Percentiles rank a stretch among this genome's conserved stretches.
Conservation (phyloP, 2,329 filamentous ascomycete genomes). For the Aureobasidium musti region DNA sequence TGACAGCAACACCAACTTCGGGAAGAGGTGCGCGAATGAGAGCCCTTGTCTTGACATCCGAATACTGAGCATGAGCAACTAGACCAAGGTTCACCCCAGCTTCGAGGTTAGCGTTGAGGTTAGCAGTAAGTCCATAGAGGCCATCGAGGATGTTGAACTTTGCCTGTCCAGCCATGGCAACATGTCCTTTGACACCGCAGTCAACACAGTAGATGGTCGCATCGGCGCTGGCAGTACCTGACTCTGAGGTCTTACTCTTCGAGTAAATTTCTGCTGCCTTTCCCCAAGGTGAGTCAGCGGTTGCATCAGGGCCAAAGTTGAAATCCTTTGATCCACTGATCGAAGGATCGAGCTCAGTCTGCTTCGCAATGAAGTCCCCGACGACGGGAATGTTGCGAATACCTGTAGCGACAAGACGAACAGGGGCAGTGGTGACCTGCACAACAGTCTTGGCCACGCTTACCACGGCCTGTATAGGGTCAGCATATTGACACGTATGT, state of each 20-base stretch:
- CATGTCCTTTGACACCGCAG: constrained; percentile 18
- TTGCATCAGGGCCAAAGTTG: constrained; percentile 16
- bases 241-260: constrained; percentile 5
- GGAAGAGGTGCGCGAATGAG: not conserved
- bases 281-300: constrained; percentile 22
- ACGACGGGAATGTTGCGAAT: constrained; percentile 9
- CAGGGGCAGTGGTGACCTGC: not conserved
- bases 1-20: constrained; percentile 17
- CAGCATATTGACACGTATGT: not conserved
- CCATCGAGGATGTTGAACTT: constrained; percentile 21
- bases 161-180: constrained; percentile 17
- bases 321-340: constrained; percentile 2
- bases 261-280: constrained; percentile 16
- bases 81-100: constrained; percentile 21
- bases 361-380: constrained; percentile 16
- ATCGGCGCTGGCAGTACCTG: not conserved
- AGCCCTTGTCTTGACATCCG: not conserved
- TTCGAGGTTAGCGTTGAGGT: constrained; percentile 12
- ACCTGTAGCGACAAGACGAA: not conserved
- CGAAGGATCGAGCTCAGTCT: constrained; percentile 3
- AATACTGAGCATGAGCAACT: constrained; percentile 5
- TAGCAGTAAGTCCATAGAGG: constrained; percentile 5
- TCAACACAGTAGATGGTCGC: constrained; percentile 18
- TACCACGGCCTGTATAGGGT: not conserved
- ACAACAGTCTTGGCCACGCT: not conserved